Percentiles rank a stretch among this genome's conserved stretches.
These are phyloP conservation scores for Hymenoscyphus fraxineus DNA, from an alignment of 2,329 filamentous ascomycete genomes.

Conservation along the genomic window DNA sequence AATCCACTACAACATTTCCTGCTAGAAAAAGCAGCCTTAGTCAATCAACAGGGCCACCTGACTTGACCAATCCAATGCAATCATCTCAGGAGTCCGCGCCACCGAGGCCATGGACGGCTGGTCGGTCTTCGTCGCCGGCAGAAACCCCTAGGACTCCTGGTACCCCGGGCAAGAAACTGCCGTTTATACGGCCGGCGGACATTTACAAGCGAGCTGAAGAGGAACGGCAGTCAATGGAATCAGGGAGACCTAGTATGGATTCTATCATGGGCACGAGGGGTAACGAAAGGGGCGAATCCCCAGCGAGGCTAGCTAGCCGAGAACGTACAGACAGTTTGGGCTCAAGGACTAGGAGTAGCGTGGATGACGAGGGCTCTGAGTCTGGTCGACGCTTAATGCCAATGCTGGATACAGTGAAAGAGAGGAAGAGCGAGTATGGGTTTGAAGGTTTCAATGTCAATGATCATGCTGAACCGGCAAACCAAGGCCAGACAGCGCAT, in stretches of 20 bases:
- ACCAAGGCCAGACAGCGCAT: neutral
- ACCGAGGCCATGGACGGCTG: constrained; percentile 35
- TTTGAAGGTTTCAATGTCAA: constrained; percentile 41
- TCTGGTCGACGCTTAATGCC: constrained; percentile 38
- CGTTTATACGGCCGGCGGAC: constrained; percentile 70
- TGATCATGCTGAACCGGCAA: constrained; percentile 14
- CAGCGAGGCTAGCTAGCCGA: constrained; percentile 22
- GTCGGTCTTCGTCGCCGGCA: constrained; percentile 37
- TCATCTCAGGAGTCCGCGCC: constrained; percentile 17
- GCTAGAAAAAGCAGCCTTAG: constrained; percentile 60
- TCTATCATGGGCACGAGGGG: constrained; percentile 37
- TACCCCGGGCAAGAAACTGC: constrained; percentile 47
- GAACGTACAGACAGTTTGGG: constrained; percentile 23
- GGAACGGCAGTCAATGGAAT: constrained; percentile 57
- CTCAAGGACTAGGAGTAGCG: constrained; percentile 19
- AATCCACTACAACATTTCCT: constrained; percentile 46
- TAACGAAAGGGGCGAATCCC: constrained; percentile 29
- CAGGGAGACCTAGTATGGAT: constrained; percentile 54
- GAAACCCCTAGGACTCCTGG: constrained; percentile 33
- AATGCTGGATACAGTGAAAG: constrained; percentile 50
- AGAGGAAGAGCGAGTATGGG: constrained; percentile 57
- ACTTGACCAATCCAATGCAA: neutral
- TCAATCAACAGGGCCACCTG: constrained; percentile 38
- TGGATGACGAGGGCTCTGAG: constrained; percentile 38
- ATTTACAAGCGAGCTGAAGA: constrained; percentile 71